These are phyloP conservation scores for Asclepias syriaca DNA, from an alignment of 257 asterid genomes.

Conservation along the genomic window DNA sequence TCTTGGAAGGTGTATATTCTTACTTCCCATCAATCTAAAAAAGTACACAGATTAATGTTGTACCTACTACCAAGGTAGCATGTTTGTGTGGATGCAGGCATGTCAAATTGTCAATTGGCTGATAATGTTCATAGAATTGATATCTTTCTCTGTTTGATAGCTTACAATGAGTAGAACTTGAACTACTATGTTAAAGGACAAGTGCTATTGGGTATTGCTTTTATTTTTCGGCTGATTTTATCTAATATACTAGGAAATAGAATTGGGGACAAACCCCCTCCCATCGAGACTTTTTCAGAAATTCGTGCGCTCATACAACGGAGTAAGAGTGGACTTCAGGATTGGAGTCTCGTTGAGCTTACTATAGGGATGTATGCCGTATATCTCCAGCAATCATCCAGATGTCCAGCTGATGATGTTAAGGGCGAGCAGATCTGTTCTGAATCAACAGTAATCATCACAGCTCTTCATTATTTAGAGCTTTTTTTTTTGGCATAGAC, in stretches of 20 bases:
- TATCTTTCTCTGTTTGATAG: neutral
- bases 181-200: neutral
- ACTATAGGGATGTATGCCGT: constrained; percentile 85
- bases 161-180: neutral
- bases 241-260: constrained; percentile 46
- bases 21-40: neutral
- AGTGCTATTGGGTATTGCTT: neutral
- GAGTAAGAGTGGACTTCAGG: constrained; percentile 86
- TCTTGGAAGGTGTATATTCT: neutral
- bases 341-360: constrained; percentile 94
- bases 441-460: constrained; percentile 55
- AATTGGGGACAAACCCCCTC: constrained; percentile 47
- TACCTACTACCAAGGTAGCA: neutral
- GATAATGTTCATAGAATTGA: neutral
- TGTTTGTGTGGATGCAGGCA: neutral
- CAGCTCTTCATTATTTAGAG: neutral
- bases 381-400: constrained; percentile 84
- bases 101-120: neutral
- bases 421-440: constrained; percentile 70
- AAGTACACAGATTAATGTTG: neutral
- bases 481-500: neutral
- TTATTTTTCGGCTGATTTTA: neutral
- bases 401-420: constrained; percentile 51
- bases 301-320: constrained; percentile 74
- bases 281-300: constrained; percentile 59